A percentile compares a stretch with the other conserved stretches of the same genome.
phyloP scores from a whole-genome alignment of 2,329 filamentous ascomycete species.

The Penicillium sp. region DNA sequence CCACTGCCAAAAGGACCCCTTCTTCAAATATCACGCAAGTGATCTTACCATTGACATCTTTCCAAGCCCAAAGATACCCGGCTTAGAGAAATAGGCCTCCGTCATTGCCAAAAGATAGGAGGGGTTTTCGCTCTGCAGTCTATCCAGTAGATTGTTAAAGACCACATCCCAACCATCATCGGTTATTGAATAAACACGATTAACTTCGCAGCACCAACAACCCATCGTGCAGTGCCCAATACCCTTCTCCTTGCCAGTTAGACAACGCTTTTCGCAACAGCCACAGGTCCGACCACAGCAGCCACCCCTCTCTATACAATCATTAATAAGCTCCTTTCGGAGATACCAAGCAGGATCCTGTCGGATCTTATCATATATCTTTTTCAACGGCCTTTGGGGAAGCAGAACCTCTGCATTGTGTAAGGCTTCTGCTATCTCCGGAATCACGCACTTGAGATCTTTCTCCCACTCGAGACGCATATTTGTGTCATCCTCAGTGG shows the following conservation, averaged over 20 bases:
- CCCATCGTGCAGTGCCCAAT: background rate
- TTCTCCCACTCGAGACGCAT: background rate
- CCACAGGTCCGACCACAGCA: background rate
- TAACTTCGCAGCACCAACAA: background rate
- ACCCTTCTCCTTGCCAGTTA: background rate
- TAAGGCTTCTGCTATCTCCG: background rate
- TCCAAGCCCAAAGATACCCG: background rate
- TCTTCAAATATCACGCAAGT: background rate
- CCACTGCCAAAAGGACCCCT: background rate
- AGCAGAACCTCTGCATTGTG: background rate
- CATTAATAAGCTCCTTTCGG: background rate
- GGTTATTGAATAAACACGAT: background rate
- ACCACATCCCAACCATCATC: background rate
- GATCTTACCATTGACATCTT: background rate
- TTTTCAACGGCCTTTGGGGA: background rate
- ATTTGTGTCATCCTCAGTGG: background rate
- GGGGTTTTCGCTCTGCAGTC: background rate
- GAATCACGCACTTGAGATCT: too few relatives aligned
- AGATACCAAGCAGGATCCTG: background rate
- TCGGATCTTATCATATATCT: background rate
- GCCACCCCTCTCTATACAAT: background rate
- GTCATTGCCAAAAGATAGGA: background rate
- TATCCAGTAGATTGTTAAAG: too few relatives aligned
- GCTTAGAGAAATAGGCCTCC: background rate
- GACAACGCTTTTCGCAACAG: background rate